These are phyloP conservation scores for Pichia kudriavzevii DNA, from an alignment of 1,139 yeast species.

Conservation along the genomic window DNA sequence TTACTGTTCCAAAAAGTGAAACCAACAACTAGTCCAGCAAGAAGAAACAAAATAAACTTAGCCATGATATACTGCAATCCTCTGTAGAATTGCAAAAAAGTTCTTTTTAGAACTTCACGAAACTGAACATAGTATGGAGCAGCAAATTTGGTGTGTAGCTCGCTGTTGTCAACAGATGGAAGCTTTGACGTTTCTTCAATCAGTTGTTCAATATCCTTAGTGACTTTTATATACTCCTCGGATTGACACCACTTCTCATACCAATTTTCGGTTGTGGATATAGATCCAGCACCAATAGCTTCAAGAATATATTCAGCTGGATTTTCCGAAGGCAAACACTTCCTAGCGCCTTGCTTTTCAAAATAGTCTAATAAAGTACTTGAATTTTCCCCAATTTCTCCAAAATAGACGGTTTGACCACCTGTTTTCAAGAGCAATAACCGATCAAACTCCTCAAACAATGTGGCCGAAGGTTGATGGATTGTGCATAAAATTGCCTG, in stretches of 20 bases:
- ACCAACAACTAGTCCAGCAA: slow-evolving; percentile 43
- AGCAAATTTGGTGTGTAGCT: slow-evolving; percentile 28
- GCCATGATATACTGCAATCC: slow-evolving; percentile 39
- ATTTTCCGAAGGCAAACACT: slow-evolving; percentile 36
- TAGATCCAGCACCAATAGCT: slow-evolving; percentile 56
- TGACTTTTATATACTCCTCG: slow-evolving; percentile 18
- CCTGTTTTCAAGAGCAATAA: slow-evolving; percentile 37
- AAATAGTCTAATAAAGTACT: slow-evolving; percentile 39
- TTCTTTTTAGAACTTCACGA: slow-evolving; percentile 34
- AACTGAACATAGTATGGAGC: slow-evolving; percentile 34
- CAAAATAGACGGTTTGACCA: slow-evolving; percentile 53
- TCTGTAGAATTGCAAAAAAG: slow-evolving; percentile 39
- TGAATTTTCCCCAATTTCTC: slow-evolving; percentile 48
- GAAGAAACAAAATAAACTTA: slow-evolving; percentile 30
- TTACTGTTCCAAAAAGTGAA: slow-evolving; percentile 47
- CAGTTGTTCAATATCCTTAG: slow-evolving; percentile 24
- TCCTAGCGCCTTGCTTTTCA: slow-evolving; percentile 38
- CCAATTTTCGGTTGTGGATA: slow-evolving; percentile 39
- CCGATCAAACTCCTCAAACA: slow-evolving; percentile 41
- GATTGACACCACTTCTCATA: slow-evolving; percentile 33
- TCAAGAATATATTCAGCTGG: slow-evolving; percentile 30
- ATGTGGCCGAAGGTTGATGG: slow-evolving; percentile 52
- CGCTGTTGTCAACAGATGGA: slow-evolving; percentile 22
- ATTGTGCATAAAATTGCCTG: slow-evolving; percentile 48
- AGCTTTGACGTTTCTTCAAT: slow-evolving; percentile 11